Evolutionary conservation across 306 rosid genomes (phyloP).

Genomic region (Abrus pulchellus): DNA sequence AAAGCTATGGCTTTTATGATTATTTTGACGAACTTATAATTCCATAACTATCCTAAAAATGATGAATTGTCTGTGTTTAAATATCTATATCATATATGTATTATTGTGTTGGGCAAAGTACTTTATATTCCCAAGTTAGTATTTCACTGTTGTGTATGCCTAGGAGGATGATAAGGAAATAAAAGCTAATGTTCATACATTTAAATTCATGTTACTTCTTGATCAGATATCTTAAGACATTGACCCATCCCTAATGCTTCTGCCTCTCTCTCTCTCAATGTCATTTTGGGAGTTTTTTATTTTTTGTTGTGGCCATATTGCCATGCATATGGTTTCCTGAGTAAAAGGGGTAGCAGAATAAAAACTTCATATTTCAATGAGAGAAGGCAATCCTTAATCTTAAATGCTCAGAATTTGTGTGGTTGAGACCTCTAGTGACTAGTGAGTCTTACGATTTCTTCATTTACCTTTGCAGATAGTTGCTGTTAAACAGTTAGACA

Average conservation of each 20-base stretch:
- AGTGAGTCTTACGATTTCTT: constrained; percentile 29
- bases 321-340: too few relatives aligned
- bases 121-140: background rate
- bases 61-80: background rate
- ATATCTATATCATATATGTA: background rate
- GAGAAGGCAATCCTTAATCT: background rate
- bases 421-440: constrained; percentile 2
- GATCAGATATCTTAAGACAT: background rate
- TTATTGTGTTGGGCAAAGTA: background rate
- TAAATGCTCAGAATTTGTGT: background rate
- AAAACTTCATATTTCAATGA: constrained; percentile 19
- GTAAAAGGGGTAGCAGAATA: background rate
- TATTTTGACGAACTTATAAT: too few relatives aligned
- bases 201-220: background rate
- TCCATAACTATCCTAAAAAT: too few relatives aligned
- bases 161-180: background rate
- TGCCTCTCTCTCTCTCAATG: background rate
- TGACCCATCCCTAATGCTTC: background rate
- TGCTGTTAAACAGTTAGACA: constrained; percentile 91
- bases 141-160: background rate
- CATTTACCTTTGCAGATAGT: constrained; percentile 61
- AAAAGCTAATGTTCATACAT: background rate
- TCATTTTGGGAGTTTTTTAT: background rate
- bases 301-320: too few relatives aligned
- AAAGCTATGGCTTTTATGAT: background rate